These are phyloP conservation scores for Apostasia ramifera DNA, from an alignment of 106 monocot genomes.

Conservation along the genomic window DNA sequence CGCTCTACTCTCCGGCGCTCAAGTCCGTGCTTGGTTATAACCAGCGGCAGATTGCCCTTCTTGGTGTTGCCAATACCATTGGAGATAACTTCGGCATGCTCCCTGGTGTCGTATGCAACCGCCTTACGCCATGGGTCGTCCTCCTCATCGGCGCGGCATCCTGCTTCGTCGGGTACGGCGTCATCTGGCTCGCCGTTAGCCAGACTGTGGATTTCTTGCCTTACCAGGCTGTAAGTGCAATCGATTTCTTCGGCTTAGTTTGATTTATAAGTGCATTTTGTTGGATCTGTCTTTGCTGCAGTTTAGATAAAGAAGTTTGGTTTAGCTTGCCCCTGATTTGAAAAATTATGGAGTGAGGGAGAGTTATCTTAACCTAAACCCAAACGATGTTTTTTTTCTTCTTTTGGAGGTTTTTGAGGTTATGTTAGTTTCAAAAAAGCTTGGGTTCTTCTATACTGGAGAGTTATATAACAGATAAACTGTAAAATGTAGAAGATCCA, in stretches of 20 bases:
- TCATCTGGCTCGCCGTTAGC: constrained; percentile 50
- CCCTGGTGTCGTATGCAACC: constrained; percentile 55
- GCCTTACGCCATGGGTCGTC: constrained; percentile 54
- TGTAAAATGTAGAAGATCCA: too few relatives aligned
- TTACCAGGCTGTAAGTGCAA: constrained; percentile 46
- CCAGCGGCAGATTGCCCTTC: constrained; percentile 61
- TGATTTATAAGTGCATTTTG: not conserved
- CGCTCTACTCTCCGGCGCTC: constrained; percentile 65
- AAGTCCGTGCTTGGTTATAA: constrained; percentile 60
- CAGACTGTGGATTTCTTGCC: constrained; percentile 32
- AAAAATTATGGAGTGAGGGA: too few relatives aligned
- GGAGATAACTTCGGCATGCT: constrained; percentile 77
- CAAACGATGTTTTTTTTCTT: too few relatives aligned
- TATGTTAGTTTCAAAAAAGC: too few relatives aligned
- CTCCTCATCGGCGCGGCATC: constrained; percentile 42
- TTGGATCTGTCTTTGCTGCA: not conserved
- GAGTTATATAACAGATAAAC: too few relatives aligned
- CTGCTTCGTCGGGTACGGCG: constrained; percentile 64
- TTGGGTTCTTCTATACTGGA: too few relatives aligned
- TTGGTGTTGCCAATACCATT: constrained; percentile 78
- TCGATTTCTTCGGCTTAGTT: not conserved
- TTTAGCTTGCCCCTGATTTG: too few relatives aligned
- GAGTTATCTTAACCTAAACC: too few relatives aligned
- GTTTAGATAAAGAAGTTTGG: too few relatives aligned
- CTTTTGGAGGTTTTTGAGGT: too few relatives aligned